Evolutionary conservation across 2,329 filamentous ascomycete genomes (phyloP), one percentile per base, ranked within the genome.

Genomic region (Hypoxylon sp.): DNA sequence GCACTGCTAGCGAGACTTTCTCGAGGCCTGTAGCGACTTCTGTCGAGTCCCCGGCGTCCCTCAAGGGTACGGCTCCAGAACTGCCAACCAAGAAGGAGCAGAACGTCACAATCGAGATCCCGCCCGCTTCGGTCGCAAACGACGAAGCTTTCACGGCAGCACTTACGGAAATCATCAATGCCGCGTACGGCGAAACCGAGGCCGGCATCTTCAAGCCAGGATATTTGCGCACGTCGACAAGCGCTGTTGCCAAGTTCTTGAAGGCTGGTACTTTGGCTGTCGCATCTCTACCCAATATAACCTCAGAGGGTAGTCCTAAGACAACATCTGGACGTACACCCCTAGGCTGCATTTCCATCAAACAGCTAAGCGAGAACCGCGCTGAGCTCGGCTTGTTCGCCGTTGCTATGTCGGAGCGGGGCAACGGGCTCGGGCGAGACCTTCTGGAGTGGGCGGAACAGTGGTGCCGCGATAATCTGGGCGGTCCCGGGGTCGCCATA

Each of bases 181-280:
- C 16, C 24, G 72, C 70, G 3, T 74, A 84, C 26, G 84, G 87
- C 69, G 85, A 88, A 73, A 88, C 86, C 4, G 87, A 90, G 76
- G 85, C 82, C 36, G 85, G 87, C 82, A 73, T 75, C 55, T 75
- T 71, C 52, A 61, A 65, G 38, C 61, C 67, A 8, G 67, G 69
- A 1, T 72, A 68, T 62, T 20, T 67, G 61, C 75, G 74, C 33
- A 75, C 71, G 6, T 68, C 64, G 14, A 18, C 61, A 1, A 44
- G 54, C 5, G 68, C 71, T n/a, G 57, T 77, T 12, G 57, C 52
- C 5, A 32, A 50, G 3, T 64, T 70, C n/a, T 48, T 77, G 5
- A 54, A 53, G 18, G 61, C 63, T 1, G 70, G 73, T 7, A 46
- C 72, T 54, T 64, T 78, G 2, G 74, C 66, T 8, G 50, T 74